phyloP scores from a whole-genome alignment of 352 stramenopile genomes.

The Pythium sp. region DNA sequence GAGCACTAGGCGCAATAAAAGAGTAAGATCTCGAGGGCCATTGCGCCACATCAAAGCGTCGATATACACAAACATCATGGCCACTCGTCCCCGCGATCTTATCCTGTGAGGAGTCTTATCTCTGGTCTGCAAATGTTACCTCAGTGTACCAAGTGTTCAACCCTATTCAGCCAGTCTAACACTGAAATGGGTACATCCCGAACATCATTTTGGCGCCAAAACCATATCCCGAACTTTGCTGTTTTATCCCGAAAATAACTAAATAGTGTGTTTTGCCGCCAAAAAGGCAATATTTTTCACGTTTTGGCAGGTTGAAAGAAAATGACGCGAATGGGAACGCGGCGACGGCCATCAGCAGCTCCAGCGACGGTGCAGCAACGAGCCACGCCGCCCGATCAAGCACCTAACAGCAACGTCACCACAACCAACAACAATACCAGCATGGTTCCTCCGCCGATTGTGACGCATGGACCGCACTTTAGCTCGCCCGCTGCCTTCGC shows the following conservation, averaged over 20 bases:
- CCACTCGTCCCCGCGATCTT: not conserved
- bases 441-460: not conserved
- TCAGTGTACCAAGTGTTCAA: not conserved
- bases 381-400: not conserved
- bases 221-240: not conserved
- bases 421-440: not conserved
- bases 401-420: not conserved
- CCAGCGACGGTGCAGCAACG: not conserved
- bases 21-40: not conserved
- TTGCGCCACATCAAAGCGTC: too few relatives aligned
- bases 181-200: not conserved
- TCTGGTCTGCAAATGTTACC: not conserved
- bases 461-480: not conserved
- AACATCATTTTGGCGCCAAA: not conserved
- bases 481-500: not conserved
- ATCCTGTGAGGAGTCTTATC: not conserved
- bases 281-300: not conserved
- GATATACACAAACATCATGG: too few relatives aligned
- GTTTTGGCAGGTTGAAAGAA: not conserved
- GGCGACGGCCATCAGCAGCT: not conserved
- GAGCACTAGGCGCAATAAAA: not conserved
- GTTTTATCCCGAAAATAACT: too few relatives aligned
- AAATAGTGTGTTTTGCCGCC: not conserved
- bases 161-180: not conserved
- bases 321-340: slow-evolving; percentile 7